Evolutionary conservation across 495 filamentous ascomycete species (phyloP).

Genomic region (Penicillium roqueforti): DNA sequence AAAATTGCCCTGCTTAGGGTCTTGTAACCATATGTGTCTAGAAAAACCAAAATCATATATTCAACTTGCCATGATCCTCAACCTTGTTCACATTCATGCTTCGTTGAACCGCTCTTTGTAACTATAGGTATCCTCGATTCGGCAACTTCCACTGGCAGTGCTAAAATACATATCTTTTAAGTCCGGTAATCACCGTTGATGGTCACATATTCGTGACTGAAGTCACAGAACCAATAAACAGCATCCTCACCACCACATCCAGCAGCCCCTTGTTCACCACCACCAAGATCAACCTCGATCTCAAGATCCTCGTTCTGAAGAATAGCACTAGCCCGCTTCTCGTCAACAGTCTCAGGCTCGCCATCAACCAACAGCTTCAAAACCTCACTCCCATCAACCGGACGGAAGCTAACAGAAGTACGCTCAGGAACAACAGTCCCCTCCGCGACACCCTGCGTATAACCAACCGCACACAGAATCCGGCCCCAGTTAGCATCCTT

Average conservation of each 20-base stretch:
- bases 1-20: slow-evolving; percentile 16
- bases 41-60: slow-evolving; percentile 23
- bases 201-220: slow-evolving; percentile 95
- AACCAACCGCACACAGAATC: slow-evolving; percentile 91
- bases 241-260: slow-evolving; percentile 63
- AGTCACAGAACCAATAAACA: slow-evolving; percentile 93
- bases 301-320: slow-evolving; percentile 82
- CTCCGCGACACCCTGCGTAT: slow-evolving; percentile 64
- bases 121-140: background rate
- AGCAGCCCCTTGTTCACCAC: slow-evolving; percentile 40
- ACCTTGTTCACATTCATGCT: background rate
- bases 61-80: slow-evolving; percentile 1
- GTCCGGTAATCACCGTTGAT: slow-evolving; percentile 93
- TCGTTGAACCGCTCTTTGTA: background rate
- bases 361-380: slow-evolving; percentile 84
- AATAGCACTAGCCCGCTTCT: slow-evolving; percentile 78
- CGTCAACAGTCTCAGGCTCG: slow-evolving; percentile 90
- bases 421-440: slow-evolving; percentile 70
- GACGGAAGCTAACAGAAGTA: slow-evolving; percentile 89
- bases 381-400: slow-evolving; percentile 73
- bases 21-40: slow-evolving; percentile 31
- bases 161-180: slow-evolving; percentile 28
- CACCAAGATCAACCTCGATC: slow-evolving; percentile 65
- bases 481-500: slow-evolving; percentile 98
- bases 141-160: background rate